Base-by-base conservation (phyloP, 768 basidiomycete species). In the Lactarius quietus region DNA sequence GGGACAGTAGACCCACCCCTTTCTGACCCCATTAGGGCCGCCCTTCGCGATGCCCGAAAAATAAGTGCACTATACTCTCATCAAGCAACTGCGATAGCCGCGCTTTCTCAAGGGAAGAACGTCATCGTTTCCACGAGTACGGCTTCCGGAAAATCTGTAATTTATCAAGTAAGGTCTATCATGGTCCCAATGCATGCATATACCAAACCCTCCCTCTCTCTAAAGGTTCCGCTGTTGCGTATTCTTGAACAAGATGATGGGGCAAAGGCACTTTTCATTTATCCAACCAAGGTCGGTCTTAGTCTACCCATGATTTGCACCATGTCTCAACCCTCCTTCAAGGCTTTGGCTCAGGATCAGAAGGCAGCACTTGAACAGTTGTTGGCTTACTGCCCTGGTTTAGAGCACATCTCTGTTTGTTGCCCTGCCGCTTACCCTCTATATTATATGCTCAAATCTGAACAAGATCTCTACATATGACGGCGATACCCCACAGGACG, bases 311-410 rank as follows among this genome's bases (percentile, higher is more conserved):
- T 20, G 15, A 23, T 9, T 20, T 26, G 18, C 28, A 26, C 28
- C 5, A 43, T 12, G 26, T 29, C 31, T 26, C 23, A 61, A 45
- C 38, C 35, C 58, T n/a, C 28, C 14, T 66, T 18, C 8, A 53
- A 93, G 89, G 93, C 93, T 18, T 78, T 96, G 45, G 93, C 94
- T 1, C 93, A 96, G 76, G 93, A 96, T 71, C 93, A 96, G 74
- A 85, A 81, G 69, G 76, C 78, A 4, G 86, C 89, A 1, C 74
- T 95, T 57, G 84, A 89, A 63, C 86, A 88, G 61, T 72, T 96
- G 17, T 70, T 95, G 0, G 80, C 70, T 61, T 77, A 79, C 10
- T 87, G 85, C 73, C 79, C 84, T 0, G 83, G 85, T 10, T 78
- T 94, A n/a, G 83, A 83, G 62, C 79, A 86, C 57, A 73, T 89